Base-by-base conservation (phyloP, 331 rosid species). In the Acacia pycnantha region DNA sequence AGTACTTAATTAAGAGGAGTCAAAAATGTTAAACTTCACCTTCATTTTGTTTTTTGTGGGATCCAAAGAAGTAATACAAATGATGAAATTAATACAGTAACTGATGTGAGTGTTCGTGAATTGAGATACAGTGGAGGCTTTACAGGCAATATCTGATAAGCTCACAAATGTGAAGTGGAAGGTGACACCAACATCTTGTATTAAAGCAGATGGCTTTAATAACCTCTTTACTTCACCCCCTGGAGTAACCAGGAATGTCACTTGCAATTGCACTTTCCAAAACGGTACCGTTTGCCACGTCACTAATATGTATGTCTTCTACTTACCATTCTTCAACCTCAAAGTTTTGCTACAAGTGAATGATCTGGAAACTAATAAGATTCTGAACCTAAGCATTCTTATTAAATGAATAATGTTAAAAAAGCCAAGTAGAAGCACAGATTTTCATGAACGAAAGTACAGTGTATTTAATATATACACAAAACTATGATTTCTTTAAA, bases 81-180 rank as follows among this genome's bases (percentile, higher is more conserved):
- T 10, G 21, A 62, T 62, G 37, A 62, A 62, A 27, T 50, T n/a
- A 14, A 21, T 16, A 31, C 12, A 12, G 4, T 24, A 24, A n/a
- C 43, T 31, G 40, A 46, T 67, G 53, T 1, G 51, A 13, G 6
- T 61, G 67, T 69, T 13, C 50, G 19, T 61, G 67, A 11, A 26
- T 65, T 43, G 46, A 9, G 24, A 68, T 79, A 69, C 95, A 94
- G 98, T 91, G 86, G 85, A 81, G 84, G 35, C 85, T 48, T 97
- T 94, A 40, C 82, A 88, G 87, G 79, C 92, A 86, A 91, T 94
- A 83, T 89, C 95, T 10, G 77, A 80, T 78, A 87, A 91, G 41
- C 73, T 94, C 64, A 44, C 44, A 73, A 87, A 81, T 27, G n/a
- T 84, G 77, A 76, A 75, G 16, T 91, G 97, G 98, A 89, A 76